These are phyloP conservation scores for Puccinia hordei DNA, from an alignment of 1,284 basidiomycete species.

Conservation along the genomic window DNA sequence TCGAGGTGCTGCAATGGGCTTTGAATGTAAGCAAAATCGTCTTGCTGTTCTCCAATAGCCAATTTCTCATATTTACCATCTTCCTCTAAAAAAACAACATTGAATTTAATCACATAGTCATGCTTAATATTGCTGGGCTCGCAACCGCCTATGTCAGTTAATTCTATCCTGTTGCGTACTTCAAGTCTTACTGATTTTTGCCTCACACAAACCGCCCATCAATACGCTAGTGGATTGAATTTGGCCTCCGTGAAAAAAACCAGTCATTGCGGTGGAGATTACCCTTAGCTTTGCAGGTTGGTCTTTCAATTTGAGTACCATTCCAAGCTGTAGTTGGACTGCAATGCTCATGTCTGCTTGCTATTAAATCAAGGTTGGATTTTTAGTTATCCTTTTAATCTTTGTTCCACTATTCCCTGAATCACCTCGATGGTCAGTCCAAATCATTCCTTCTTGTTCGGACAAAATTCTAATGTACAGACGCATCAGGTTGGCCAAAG, in stretches of 20 bases:
- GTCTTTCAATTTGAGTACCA: constrained; percentile 18
- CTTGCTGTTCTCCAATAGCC: background rate
- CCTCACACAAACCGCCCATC: constrained; percentile 1
- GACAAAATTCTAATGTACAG: background rate
- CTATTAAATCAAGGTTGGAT: constrained; percentile 51
- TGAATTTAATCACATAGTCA: constrained; percentile 6
- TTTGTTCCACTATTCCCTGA: constrained; percentile 55
- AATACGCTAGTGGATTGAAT: constrained; percentile 36
- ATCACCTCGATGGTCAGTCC: constrained; percentile 55
- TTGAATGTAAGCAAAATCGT: constrained; percentile 51
- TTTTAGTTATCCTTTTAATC: constrained; percentile 53
- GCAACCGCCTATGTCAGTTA: constrained; percentile 53
- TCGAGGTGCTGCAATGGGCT: constrained; percentile 56
- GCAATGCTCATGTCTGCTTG: constrained; percentile 21
- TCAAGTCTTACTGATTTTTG: background rate
- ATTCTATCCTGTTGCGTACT: background rate
- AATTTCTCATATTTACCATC: background rate
- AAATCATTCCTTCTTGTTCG: background rate
- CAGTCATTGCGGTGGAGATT: constrained; percentile 51
- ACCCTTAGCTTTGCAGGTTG: constrained; percentile 53
- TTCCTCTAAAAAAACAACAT: no score
- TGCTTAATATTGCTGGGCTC: constrained; percentile 54
- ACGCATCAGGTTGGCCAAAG: constrained; percentile 52
- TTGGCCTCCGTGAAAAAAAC: constrained; percentile 51
- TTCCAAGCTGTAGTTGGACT: background rate